Evolutionary conservation across 225 moss, liverwort and hornwort species (phyloP).

Genomic region (Climacium dendroides): DNA sequence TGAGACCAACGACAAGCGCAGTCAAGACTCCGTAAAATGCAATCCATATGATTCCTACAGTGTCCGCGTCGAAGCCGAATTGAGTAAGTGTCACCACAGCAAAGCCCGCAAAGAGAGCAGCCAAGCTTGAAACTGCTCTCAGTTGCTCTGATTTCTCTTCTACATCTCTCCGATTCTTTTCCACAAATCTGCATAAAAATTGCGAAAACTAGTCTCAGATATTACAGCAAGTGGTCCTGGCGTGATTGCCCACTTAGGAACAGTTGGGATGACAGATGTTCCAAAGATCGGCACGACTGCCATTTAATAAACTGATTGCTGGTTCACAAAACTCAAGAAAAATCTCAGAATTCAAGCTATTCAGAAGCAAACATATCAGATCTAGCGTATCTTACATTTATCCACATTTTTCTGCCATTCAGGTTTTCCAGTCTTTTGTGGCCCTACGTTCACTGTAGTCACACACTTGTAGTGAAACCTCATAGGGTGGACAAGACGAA

Average conservation of each 20-base stretch:
- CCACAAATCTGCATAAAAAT: conserved; percentile 29
- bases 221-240: not conserved
- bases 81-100: conserved; percentile 47
- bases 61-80: conserved; percentile 14
- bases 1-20: conserved; percentile 33
- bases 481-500: not conserved
- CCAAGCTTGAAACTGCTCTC: conserved; percentile 36
- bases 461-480: not conserved
- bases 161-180: conserved; percentile 50
- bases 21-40: conserved; percentile 37
- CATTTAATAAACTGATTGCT: not conserved
- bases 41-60: conserved; percentile 33
- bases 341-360: not conserved
- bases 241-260: not conserved
- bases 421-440: not conserved
- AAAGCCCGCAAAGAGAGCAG: conserved; percentile 46
- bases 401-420: not conserved
- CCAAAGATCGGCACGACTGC: not conserved
- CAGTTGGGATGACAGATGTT: not conserved
- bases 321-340: not conserved
- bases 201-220: not conserved
- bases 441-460: not conserved
- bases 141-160: conserved; percentile 53
- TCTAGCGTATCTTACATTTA: not conserved
- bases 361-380: not conserved